phyloP scores from a whole-genome alignment of 2,329 filamentous ascomycete genomes.

The Ceratocystis lukuohia region DNA sequence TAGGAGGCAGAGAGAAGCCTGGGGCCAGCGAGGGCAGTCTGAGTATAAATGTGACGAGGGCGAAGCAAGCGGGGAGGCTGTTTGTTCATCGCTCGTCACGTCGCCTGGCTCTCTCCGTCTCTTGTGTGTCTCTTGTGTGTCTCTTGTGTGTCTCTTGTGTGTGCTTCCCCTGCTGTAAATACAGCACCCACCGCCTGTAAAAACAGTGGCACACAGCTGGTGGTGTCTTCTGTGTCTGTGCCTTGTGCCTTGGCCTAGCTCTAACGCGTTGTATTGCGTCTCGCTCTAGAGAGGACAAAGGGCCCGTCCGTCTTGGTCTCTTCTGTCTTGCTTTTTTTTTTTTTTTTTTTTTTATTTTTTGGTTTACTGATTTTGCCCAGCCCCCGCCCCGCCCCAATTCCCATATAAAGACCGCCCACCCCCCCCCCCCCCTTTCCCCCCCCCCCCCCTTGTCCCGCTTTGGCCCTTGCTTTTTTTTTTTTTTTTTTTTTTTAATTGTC shows the following conservation, averaged over 20 bases:
- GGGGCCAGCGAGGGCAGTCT: background rate
- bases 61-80: background rate
- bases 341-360: background rate
- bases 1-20: background rate
- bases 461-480: too few species aligned
- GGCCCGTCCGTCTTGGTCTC: background rate
- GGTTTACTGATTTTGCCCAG: too few species aligned
- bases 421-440: too few species aligned
- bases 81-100: background rate
- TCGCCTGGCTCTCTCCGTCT: background rate
- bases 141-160: too few species aligned
- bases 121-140: too few species aligned
- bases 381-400: too few species aligned
- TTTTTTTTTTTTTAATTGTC: background rate
- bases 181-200: background rate
- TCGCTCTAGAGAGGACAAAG: background rate
- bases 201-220: background rate
- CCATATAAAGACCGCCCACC: too few species aligned
- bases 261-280: too few species aligned
- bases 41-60: background rate
- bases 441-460: too few species aligned
- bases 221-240: too few species aligned
- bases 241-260: too few species aligned
- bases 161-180: background rate
- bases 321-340: background rate